Evolutionary conservation across 2,329 filamentous ascomycete genomes (phyloP), one percentile per base, ranked within the genome.

Genomic region (Pyricularia grisea): DNA sequence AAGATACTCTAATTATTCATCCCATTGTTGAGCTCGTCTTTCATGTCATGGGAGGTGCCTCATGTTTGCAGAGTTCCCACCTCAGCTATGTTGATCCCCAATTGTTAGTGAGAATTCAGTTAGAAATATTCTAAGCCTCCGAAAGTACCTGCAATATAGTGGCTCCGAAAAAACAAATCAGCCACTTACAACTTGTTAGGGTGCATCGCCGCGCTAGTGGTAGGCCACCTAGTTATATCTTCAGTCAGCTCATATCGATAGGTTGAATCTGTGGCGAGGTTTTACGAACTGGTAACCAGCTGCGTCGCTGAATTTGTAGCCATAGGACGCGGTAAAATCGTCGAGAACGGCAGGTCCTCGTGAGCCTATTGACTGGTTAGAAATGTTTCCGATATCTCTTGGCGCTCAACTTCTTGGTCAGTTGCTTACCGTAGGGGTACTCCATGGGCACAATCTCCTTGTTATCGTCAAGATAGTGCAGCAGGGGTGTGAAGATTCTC

Each of bases 361-460:
- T 70, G 95, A 99, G 74, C 95, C 95, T 99, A 74, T 9, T 12
- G 27, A 33, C 55, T 36, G 76, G 75, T 74, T 27, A 72, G 61
- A 67, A 50, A 27, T 11, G 5, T 63, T 72, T 63, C 72, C 33
- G n/a, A 42, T 50, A 30, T 31, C 28, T 25, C 33, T 11, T 42
- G 28, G 30, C n/a, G 28, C 70, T 66, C n/a, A 30, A 58, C 11
- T 25, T 23, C 61, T 20, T 20, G 36, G 17, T 42, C 27, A 55
- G 11, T 20, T 63, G 80, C 91, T 83, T 83, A 97, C 95, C 95
- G 78, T 99, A 99, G 73, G 96, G 94, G 83, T 99, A 99, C 78
- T 97, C 94, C 95, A 99, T 99, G 30, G 95, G 95, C 71, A 97
- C 92, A 73, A 99, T 98, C 83, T 99, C 95, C 87, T 97, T 97